Evolutionary conservation across 192 early-diverging fungal species (phyloP).

Genomic region (Ambispora gerdemannii): DNA sequence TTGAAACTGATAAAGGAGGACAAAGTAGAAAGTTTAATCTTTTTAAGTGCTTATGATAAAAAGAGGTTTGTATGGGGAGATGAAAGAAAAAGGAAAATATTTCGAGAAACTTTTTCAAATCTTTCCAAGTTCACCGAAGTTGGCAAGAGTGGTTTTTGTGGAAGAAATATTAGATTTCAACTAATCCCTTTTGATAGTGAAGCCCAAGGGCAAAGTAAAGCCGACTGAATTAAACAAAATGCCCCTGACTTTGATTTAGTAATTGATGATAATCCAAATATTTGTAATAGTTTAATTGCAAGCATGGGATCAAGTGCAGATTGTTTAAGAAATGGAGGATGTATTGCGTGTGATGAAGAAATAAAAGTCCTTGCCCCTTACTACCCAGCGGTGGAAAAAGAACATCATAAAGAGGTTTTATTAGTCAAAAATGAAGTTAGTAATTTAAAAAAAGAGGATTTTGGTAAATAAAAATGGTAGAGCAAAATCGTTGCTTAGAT

Average conservation of each 20-base stretch:
- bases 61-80: constrained; percentile 10
- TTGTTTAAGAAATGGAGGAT: too few relatives aligned
- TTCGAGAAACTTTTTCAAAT: background rate
- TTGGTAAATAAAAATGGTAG: too few relatives aligned
- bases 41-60: constrained; percentile 22
- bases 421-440: constrained; percentile 26
- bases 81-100: background rate
- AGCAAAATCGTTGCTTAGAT: too few relatives aligned
- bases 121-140: too few relatives aligned
- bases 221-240: constrained; percentile 23
- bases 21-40: constrained; percentile 16
- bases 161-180: background rate
- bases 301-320: background rate
- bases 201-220: constrained; percentile 6
- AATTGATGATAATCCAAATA: constrained; percentile 19
- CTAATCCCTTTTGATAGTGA: constrained; percentile 20
- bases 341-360: too few relatives aligned
- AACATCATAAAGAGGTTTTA: constrained; percentile 10
- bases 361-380: too few relatives aligned
- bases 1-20: constrained; percentile 19
- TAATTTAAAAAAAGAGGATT: constrained; percentile 22
- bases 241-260: constrained; percentile 12
- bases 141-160: too few relatives aligned
- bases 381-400: constrained; percentile 12
- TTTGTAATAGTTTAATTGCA: constrained; percentile 3